phyloP scores from a whole-genome alignment of 768 basidiomycete genomes.

The Boletus eberwhitei region DNA sequence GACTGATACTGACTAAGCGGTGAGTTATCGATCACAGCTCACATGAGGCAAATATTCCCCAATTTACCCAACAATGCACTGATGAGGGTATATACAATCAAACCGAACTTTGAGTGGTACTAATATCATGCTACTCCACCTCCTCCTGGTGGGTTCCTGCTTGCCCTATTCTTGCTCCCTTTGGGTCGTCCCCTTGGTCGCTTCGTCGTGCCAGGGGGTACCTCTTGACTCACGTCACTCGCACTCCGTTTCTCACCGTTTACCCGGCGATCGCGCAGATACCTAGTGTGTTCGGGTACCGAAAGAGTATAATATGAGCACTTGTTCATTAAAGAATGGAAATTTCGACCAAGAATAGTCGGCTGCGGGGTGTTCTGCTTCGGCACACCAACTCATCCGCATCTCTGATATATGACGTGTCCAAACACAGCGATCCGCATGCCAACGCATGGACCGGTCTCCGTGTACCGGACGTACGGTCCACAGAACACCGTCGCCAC shows the following conservation, averaged over 20 bases:
- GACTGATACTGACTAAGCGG: slow-evolving; percentile 15
- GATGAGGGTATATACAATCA: slow-evolving; percentile 7
- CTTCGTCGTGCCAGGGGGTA: slow-evolving; percentile 34
- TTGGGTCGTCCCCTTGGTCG: slow-evolving; percentile 65
- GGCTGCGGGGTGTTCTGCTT: neutral
- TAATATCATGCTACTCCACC: slow-evolving; percentile 3
- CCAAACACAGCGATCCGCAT: slow-evolving; percentile 2
- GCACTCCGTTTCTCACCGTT: slow-evolving; percentile 41
- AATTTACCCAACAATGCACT: neutral
- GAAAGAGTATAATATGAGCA: slow-evolving; percentile 11
- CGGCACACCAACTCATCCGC: neutral
- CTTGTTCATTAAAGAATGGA: slow-evolving; percentile 5
- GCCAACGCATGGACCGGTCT: neutral
- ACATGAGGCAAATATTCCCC: too few relatives aligned
- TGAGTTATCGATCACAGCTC: too few relatives aligned
- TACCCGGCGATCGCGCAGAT: slow-evolving; percentile 59
- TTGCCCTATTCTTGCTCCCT: slow-evolving; percentile 58
- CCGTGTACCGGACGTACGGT: neutral
- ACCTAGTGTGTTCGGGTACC: slow-evolving; percentile 36
- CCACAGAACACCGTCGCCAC: slow-evolving; percentile 3
- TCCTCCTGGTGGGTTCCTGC: slow-evolving; percentile 12
- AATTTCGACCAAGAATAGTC: slow-evolving; percentile 1
- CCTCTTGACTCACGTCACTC: slow-evolving; percentile 30
- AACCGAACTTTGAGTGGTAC: too few relatives aligned
- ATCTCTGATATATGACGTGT: neutral